Base-by-base conservation (phyloP, 1,284 basidiomycete genomes). In the Apiotrichum mycotoxinovorans region DNA sequence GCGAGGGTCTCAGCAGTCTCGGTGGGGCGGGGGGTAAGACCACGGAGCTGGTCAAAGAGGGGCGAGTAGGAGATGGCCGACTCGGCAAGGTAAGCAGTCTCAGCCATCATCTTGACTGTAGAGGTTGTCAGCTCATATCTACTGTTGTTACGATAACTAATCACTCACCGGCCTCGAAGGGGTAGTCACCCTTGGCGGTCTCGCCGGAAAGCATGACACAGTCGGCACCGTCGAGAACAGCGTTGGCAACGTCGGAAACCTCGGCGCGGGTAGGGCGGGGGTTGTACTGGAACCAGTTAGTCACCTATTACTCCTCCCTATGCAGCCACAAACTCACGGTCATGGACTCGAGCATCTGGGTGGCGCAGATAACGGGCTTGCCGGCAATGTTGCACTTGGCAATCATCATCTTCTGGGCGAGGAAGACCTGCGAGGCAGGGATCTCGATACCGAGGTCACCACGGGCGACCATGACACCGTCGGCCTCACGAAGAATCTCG, bases 301-400 rank as follows among this genome's bases (percentile, higher is more conserved):
- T n/a, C n/a, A n/a, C n/a, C n/a, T n/a, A n/a, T 20, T 5, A 15
- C 12, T 33, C 15, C 3, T 7, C 11, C 12, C 27, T 15, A 17
- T 23, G 18, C 46, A 8, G 15, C 20, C 22, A 76, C 5, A 30
- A 30, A 30, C 82, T 78, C 71, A 91, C 89, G 60, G 93, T 95
- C 92, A 95, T 96, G 14, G 91, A 94, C 87, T 99, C 96, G 68
- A 99, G 87, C 96, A 99, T 98, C 80, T 99, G 96, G 20, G 96
- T 99, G 22, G 96, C 96, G 68, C 96, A 96, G 73, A 99, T 98
- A 72, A 91, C 90, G 52, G 96, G 94, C 83, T 99, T 97, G 70
- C 93, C 93, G 54, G 85, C 87, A 68, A 93, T 87, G 82, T 95
- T 96, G 81, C 92, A 96, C 81, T 97, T 97, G 63, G 93, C 85